phyloP scores from a whole-genome alignment of 306 rosid species.

The Carpinus fangiana region DNA sequence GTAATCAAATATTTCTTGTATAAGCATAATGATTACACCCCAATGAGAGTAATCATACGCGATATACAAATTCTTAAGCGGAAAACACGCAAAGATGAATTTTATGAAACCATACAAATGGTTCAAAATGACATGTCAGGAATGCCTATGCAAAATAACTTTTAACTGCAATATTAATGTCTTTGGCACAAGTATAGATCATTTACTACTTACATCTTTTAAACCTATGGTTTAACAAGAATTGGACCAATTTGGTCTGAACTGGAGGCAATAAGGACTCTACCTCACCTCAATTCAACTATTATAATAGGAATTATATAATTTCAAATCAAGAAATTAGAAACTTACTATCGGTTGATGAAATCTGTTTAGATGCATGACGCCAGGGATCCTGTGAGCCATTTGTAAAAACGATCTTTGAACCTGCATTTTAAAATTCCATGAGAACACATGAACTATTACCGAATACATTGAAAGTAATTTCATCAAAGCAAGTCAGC shows the following conservation, averaged over 20 bases:
- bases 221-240: neutral
- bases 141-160: neutral
- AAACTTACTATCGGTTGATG: slow-evolving; percentile 82
- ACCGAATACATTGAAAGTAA: neutral
- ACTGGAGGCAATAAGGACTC: neutral
- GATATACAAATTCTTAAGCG: neutral
- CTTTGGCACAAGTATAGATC: neutral
- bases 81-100: neutral
- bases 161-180: neutral
- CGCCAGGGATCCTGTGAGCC: slow-evolving; percentile 99
- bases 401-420: slow-evolving; percentile 80
- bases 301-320: neutral
- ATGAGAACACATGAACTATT: slow-evolving; percentile 23
- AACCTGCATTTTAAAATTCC: slow-evolving; percentile 54
- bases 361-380: slow-evolving; percentile 78
- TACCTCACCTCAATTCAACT: neutral
- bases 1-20: neutral
- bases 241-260: neutral
- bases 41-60: neutral
- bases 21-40: neutral
- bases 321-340: slow-evolving; percentile 18
- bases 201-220: neutral
- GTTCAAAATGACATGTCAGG: neutral
- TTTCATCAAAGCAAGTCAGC: neutral
- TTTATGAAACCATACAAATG: neutral